Conservation (phyloP, 495 filamentous ascomycete species). For the Hypoxylon perforatum region DNA sequence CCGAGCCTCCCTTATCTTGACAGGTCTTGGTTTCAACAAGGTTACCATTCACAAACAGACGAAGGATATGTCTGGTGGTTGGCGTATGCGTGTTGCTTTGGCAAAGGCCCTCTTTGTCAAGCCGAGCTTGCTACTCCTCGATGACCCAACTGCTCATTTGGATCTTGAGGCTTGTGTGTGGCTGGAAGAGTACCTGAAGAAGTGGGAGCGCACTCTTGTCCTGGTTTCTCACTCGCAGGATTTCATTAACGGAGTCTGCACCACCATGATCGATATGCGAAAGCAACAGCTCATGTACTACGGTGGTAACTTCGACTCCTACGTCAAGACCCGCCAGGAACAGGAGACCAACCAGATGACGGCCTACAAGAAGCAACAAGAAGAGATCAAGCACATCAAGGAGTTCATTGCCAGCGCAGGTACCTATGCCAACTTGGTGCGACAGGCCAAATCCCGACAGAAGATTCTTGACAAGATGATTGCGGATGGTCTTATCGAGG, state of each 20-base stretch:
- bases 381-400: slow-evolving; percentile 99
- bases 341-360: slow-evolving; percentile 99
- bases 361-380: slow-evolving; percentile 98
- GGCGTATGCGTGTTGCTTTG: slow-evolving; percentile 99
- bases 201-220: slow-evolving; percentile 98
- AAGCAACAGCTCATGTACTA: slow-evolving; percentile 93
- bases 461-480: slow-evolving; percentile 99
- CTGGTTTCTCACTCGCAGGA: slow-evolving; percentile 98
- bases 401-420: slow-evolving; percentile 99
- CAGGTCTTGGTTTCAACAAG: slow-evolving; percentile 99
- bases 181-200: slow-evolving; percentile 99
- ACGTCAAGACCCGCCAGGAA: slow-evolving; percentile 92
- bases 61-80: slow-evolving; percentile 99
- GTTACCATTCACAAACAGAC: slow-evolving; percentile 96
- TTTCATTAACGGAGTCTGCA: slow-evolving; percentile 99
- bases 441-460: slow-evolving; percentile 98
- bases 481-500: slow-evolving; percentile 97
- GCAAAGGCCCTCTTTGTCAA: slow-evolving; percentile 99
- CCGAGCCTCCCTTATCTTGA: slow-evolving; percentile 94
- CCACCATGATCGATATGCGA: slow-evolving; percentile 98
- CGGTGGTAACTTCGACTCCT: slow-evolving; percentile 99
- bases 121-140: slow-evolving; percentile 92
- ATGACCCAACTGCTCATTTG: slow-evolving; percentile 99
- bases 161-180: slow-evolving; percentile 99
- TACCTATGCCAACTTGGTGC: slow-evolving; percentile 99